These are phyloP conservation scores for Strobilomyces echinocephalus DNA, from an alignment of 768 basidiomycete species.

Conservation along the genomic window DNA sequence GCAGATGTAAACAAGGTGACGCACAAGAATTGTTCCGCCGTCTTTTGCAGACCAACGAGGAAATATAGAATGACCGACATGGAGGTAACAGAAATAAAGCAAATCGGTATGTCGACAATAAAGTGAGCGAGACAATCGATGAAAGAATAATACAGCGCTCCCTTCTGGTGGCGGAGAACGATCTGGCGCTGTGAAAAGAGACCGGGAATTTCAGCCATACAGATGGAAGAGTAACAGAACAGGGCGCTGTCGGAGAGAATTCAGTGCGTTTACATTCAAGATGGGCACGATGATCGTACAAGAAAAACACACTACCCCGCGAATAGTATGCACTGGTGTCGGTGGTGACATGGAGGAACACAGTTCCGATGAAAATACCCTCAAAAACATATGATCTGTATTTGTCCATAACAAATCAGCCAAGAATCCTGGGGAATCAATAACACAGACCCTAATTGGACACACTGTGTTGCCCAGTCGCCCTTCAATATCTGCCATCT, in stretches of 20 bases:
- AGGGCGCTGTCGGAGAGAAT: constrained; percentile 33
- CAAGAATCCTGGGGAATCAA: neutral
- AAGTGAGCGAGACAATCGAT: constrained; percentile 41
- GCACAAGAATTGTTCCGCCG: constrained; percentile 19
- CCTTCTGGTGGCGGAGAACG: constrained; percentile 38
- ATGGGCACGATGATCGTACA: constrained; percentile 38
- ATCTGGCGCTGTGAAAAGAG: constrained; percentile 43
- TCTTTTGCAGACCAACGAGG: constrained; percentile 16
- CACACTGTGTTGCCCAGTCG: constrained; percentile 33
- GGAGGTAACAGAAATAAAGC: constrained; percentile 15
- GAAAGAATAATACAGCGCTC: constrained; percentile 48
- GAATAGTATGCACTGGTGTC: constrained; percentile 38
- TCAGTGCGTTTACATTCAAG: neutral
- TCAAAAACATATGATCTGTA: constrained; percentile 34
- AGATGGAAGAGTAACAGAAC: constrained; percentile 48
- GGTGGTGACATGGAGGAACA: constrained; percentile 38
- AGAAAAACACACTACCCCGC: constrained; percentile 76
- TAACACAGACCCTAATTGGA: constrained; percentile 33
- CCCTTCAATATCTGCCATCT: constrained; percentile 43
- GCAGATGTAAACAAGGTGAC: neutral
- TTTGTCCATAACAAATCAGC: neutral
- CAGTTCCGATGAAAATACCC: constrained; percentile 26
- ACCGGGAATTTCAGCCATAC: constrained; percentile 50
- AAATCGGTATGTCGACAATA: constrained; percentile 43
- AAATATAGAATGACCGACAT: constrained; percentile 16